phyloP scores from a whole-genome alignment of 805 yeast genomes.

The Metschnikowia reukaufii region DNA sequence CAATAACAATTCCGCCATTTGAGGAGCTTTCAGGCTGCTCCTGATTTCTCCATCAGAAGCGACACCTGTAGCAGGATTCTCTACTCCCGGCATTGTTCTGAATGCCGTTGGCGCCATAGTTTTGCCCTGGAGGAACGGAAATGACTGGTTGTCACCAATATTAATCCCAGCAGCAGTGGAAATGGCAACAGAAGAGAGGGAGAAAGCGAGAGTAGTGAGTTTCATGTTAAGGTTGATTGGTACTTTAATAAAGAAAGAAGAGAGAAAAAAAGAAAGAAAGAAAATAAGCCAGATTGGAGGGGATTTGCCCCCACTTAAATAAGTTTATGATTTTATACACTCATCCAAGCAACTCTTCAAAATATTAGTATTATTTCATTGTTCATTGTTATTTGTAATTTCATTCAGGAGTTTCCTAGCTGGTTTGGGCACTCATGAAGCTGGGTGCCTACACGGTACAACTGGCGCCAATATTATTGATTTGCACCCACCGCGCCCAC shows the following conservation, averaged over 20 bases:
- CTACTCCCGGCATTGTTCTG: neutral
- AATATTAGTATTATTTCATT: no score
- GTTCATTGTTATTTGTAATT: no score
- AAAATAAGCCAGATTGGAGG: neutral
- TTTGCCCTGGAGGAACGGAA: neutral
- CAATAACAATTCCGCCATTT: neutral
- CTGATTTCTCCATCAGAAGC: neutral
- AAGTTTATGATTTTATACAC: no score
- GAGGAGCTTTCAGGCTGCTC: neutral
- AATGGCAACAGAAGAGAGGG: slow-evolving; percentile 3
- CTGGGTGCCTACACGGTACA: slow-evolving; percentile 5
- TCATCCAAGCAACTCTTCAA: no score
- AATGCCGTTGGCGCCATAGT: neutral
- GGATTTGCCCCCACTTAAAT: no score
- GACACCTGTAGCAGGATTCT: neutral
- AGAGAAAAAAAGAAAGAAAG: neutral
- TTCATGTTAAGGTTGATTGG: slow-evolving; percentile 4
- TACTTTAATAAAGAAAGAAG: neutral
- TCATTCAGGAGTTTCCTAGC: neutral
- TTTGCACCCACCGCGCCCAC: slow-evolving; percentile 8
- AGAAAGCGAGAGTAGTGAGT: slow-evolving; percentile 12
- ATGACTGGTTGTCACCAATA: slow-evolving; percentile 1
- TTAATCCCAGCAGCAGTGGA: neutral
- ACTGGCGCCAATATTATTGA: neutral
- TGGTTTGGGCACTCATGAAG: neutral